Conservation (phyloP, 495 filamentous ascomycete species). For the Neurospora sp. region DNA sequence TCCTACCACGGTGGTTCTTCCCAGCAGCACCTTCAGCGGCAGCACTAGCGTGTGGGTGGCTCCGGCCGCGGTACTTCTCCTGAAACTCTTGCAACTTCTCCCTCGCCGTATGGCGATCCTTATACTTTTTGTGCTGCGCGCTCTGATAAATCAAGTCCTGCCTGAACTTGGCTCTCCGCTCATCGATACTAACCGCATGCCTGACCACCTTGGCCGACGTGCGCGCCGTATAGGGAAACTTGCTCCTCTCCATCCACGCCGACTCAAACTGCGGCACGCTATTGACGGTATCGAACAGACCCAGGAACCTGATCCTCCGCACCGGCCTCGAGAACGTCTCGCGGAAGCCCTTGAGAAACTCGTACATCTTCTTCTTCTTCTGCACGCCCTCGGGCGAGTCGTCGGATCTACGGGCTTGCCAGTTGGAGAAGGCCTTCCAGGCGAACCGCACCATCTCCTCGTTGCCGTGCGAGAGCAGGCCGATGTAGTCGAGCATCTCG, state of each 20-base stretch:
- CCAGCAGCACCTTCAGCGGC: neutral
- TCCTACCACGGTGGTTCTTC: conserved; percentile 10
- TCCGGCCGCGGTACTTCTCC: conserved; percentile 25
- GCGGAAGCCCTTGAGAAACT: conserved; percentile 73
- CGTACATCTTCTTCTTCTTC: conserved; percentile 52
- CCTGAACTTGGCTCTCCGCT: conserved; percentile 58
- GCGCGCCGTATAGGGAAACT: conserved; percentile 73
- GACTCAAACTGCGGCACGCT: conserved; percentile 73
- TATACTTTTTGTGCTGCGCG: conserved; percentile 23
- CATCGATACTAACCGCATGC: conserved; percentile 72
- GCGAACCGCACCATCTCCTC: conserved; percentile 79
- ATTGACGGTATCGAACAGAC: conserved; percentile 71
- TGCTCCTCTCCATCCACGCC: conserved; percentile 75
- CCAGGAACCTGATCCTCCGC: conserved; percentile 58
- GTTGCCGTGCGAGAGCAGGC: conserved; percentile 71
- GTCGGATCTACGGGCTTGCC: conserved; percentile 59
- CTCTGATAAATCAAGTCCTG: conserved; percentile 63
- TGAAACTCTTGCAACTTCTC: conserved; percentile 31
- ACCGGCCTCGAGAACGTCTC: conserved; percentile 78
- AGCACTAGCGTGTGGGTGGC: neutral
- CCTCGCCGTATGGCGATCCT: conserved; percentile 24
- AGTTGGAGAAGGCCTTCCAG: conserved; percentile 81
- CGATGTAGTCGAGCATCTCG: conserved; percentile 80
- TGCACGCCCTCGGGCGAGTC: conserved; percentile 48
- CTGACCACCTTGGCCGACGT: conserved; percentile 59